These are phyloP conservation scores for Phytophthora lateralis DNA, from an alignment of 352 stramenopile species.

Conservation along the genomic window DNA sequence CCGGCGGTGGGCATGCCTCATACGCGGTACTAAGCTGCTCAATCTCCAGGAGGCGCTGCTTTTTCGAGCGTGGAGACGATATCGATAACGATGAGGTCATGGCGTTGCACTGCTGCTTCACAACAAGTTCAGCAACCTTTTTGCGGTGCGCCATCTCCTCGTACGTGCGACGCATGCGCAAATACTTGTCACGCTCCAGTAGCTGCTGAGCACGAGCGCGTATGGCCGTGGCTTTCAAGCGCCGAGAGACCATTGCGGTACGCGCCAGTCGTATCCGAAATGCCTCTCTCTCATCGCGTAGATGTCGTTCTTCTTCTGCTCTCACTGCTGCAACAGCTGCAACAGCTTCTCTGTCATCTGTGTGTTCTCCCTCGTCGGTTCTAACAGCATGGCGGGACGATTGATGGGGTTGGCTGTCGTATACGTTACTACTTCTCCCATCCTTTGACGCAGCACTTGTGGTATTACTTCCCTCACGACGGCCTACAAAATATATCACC, in stretches of 20 bases:
- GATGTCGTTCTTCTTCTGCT: slow-evolving; percentile 25
- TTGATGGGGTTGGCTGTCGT: neutral
- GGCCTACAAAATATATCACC: slow-evolving; percentile 12
- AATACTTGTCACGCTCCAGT: slow-evolving; percentile 56
- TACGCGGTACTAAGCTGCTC: slow-evolving; percentile 54
- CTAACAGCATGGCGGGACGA: slow-evolving; percentile 1
- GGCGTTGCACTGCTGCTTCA: slow-evolving; percentile 61
- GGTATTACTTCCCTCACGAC: slow-evolving; percentile 6
- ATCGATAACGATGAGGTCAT: slow-evolving; percentile 46
- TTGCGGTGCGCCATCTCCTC: slow-evolving; percentile 63
- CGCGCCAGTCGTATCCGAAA: slow-evolving; percentile 76
- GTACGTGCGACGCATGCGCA: slow-evolving; percentile 40
- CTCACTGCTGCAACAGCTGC: slow-evolving; percentile 8
- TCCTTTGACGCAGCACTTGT: slow-evolving; percentile 10
- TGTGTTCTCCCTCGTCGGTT: slow-evolving; percentile 21
- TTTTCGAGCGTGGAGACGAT: slow-evolving; percentile 34
- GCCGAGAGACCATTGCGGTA: slow-evolving; percentile 49
- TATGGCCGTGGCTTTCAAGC: slow-evolving; percentile 42
- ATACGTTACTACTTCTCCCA: slow-evolving; percentile 15
- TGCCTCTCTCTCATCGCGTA: slow-evolving; percentile 46
- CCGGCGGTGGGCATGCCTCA: slow-evolving; percentile 28
- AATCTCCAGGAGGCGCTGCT: slow-evolving; percentile 46
- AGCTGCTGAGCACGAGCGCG: slow-evolving; percentile 39
- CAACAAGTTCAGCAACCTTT: slow-evolving; percentile 60
- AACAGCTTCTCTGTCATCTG: slow-evolving; percentile 16